Evolutionary conservation across 345 rosid species (phyloP), one percentile per base, ranked within the genome.

Genomic region (Heritiera fomes): DNA sequence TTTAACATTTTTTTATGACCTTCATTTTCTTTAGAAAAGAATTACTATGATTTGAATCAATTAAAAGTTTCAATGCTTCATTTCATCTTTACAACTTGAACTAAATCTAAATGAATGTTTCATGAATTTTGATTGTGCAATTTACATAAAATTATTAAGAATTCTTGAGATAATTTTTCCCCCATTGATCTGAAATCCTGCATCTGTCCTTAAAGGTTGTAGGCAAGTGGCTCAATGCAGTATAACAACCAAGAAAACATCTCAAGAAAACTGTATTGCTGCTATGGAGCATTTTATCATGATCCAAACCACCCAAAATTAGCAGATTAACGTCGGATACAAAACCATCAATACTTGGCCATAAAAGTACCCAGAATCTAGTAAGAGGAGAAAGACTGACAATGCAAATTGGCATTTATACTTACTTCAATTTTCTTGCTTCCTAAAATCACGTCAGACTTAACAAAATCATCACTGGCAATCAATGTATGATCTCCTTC

Each of bases 401-500:
- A 47, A 47, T 47, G 52, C 13, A 47, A n/a, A 46, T 8, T 32
- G 63, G 40, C 68, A 7, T 67, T 3, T 20, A 13, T 12, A 49
- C 75, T 77, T 81, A 83, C 94, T 85, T 88, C 87, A 18, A 92
- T 86, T 76, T 86, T 87, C 79, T 81, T 70, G 61, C 86, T 75
- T 60, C 94, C 94, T 47, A 89, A 77, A 71, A 90, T 85, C 41
- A 83, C 91, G 78, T 87, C 86, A 52, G 93, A 87, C 59, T 87
- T 71, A 32, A 90, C 83, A 65, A 87, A 80, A 73, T 85, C 89
- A 83, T 87, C 90, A 13, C 85, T 81, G 17, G 91, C 94, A 15
- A 92, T 88, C 84, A 92, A 67, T 1, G 93, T 89, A 69, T 90
- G 91, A 80, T 91, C 96, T 70, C 91, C 90, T 52, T 89, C 92